phyloP scores from a whole-genome alignment of 192 early-diverging fungal species.

The Mortierella hygrophila region DNA sequence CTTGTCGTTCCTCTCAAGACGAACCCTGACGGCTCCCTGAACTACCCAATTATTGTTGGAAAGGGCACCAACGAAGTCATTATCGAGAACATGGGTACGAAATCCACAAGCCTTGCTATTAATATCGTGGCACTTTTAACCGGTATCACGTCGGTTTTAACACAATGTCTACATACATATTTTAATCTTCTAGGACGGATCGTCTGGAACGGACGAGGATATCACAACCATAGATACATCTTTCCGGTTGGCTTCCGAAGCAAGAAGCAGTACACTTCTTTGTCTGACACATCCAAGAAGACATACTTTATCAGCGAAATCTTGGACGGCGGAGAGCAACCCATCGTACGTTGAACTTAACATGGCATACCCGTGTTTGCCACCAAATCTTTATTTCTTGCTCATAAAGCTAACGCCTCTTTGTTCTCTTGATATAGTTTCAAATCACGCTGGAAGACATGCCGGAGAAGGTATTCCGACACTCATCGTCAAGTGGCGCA shows the following conservation, averaged over 20 bases:
- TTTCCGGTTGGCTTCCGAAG: constrained; percentile 78
- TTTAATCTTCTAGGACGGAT: constrained; percentile 52
- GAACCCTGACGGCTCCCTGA: constrained; percentile 63
- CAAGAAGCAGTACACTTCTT: constrained; percentile 70
- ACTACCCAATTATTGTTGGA: constrained; percentile 71
- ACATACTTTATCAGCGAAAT: constrained; percentile 77
- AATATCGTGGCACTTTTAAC: neutral
- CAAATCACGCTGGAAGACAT: constrained; percentile 78
- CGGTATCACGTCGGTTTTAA: neutral
- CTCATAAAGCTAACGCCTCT: neutral
- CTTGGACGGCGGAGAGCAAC: constrained; percentile 72
- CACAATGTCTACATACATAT: neutral
- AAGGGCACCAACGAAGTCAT: constrained; percentile 72
- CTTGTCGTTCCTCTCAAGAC: constrained; percentile 66
- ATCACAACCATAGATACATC: constrained; percentile 78
- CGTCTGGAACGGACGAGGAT: constrained; percentile 70
- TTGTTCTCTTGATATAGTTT: constrained; percentile 54
- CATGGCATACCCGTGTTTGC: neutral
- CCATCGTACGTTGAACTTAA: constrained; percentile 54
- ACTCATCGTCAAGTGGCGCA: constrained; percentile 76
- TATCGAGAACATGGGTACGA: constrained; percentile 68
- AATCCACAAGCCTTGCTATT: neutral
- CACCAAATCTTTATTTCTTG: neutral
- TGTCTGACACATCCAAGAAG: constrained; percentile 62
- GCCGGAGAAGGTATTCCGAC: constrained; percentile 68